Base-by-base conservation (phyloP, 805 yeast genomes). In the Priceomyces castillae region DNA sequence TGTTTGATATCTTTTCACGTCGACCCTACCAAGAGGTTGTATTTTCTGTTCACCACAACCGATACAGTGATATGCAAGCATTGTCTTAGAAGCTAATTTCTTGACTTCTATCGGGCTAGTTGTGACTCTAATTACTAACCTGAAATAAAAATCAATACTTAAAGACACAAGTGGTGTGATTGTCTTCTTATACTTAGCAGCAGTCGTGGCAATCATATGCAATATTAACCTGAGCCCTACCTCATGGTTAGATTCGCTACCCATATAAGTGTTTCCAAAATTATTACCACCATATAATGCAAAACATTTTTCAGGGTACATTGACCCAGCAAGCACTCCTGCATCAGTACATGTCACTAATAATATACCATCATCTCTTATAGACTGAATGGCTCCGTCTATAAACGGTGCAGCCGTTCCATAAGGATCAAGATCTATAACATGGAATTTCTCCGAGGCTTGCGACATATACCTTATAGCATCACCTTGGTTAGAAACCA, bases 381-480 rank as follows among this genome's bases (percentile, higher is more conserved):
- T 77, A 25, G 84, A 71, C 56, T 89, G 95, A 25, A 94, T 71
- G 0, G 98, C 97, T 25, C 94, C 81, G 61, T 94, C 99, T 22
- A 94, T 74, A 60, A 94, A 94, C 6, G 99, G 99, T 0, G 97
- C 80, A 0, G 97, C 99, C 0, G 97, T 85, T 23, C 99, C 99
- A 59, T 94, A 94, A 0, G 99, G 99, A 64, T 94, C 99, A 40
- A 94, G 74, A 65, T 94, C 99, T 45, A 94, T 80, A 2, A 88
- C 86, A 59, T 94, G 96, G 65, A 84, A 90, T 41, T 71, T 70
- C 19, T 68, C 73, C 14, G 57, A 64, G 39, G 67, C 59, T 46
- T 66, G 57, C 5, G 61, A 59, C 96, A 94, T 88, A 57, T 77
- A 80, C 33, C 78, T 80, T 51, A 86, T 89, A n/a, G 99, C 99